Evolutionary conservation across 2,329 filamentous ascomycete genomes (phyloP).

Genomic region (Cordyceps pruinosa): DNA sequence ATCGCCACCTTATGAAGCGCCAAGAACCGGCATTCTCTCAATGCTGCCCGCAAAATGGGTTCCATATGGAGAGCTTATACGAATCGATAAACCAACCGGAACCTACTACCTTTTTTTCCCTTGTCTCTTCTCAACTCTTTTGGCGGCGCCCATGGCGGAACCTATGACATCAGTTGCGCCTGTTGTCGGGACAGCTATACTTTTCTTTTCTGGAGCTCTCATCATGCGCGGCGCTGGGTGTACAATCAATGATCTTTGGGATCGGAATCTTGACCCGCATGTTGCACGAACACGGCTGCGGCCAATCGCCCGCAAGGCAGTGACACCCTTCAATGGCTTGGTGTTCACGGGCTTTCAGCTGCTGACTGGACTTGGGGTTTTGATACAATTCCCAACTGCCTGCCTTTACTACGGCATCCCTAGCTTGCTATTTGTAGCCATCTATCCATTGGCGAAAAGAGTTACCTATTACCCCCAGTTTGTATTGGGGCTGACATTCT

Average conservation of each 20-base stretch:
- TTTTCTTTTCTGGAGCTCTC: slow-evolving; percentile 71
- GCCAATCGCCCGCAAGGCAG: slow-evolving; percentile 72
- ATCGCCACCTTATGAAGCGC: slow-evolving; percentile 52
- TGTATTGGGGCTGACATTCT: slow-evolving; percentile 77
- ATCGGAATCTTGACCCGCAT: slow-evolving; percentile 76
- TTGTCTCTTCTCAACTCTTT: slow-evolving; percentile 74
- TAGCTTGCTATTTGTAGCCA: slow-evolving; percentile 63
- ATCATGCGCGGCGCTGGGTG: slow-evolving; percentile 86
- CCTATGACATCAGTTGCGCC: slow-evolving; percentile 55
- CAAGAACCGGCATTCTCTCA: slow-evolving; percentile 64
- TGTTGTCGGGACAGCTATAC: slow-evolving; percentile 55
- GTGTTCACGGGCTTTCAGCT: slow-evolving; percentile 70
- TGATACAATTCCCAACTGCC: slow-evolving; percentile 66
- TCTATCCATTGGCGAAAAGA: slow-evolving; percentile 78
- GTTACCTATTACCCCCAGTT: slow-evolving; percentile 83
- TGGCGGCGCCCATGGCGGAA: slow-evolving; percentile 63
- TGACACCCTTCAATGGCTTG: slow-evolving; percentile 65
- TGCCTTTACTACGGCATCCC: slow-evolving; percentile 76
- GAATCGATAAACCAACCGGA: slow-evolving; percentile 73
- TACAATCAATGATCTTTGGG: slow-evolving; percentile 87
- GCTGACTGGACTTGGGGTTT: slow-evolving; percentile 62
- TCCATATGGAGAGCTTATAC: slow-evolving; percentile 55
- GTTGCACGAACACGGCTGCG: slow-evolving; percentile 69
- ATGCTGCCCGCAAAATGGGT: slow-evolving; percentile 57
- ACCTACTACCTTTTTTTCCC: slow-evolving; percentile 83